Conservation (phyloP, 768 basidiomycete species). For the Suillus alpinus region DNA sequence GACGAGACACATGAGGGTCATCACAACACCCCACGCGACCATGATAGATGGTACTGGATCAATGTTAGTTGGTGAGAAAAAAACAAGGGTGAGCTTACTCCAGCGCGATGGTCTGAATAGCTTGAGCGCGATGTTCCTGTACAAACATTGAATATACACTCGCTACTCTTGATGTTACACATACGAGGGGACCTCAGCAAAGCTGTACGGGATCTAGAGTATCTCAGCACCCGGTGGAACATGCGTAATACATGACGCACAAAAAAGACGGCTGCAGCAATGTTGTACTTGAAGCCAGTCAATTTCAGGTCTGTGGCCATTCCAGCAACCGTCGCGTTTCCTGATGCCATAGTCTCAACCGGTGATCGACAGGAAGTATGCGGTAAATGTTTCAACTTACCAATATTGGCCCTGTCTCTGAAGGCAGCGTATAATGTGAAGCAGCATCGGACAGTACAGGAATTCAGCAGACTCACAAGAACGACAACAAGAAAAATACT, state of each 20-base stretch:
- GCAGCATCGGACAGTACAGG: neutral
- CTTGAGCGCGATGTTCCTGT: constrained; percentile 37
- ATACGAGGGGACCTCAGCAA: constrained; percentile 38
- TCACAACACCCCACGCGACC: constrained; percentile 39
- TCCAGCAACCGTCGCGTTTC: constrained; percentile 44
- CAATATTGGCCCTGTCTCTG: constrained; percentile 45
- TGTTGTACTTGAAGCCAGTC: constrained; percentile 34
- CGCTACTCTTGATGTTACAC: constrained; percentile 7
- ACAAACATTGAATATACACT: constrained; percentile 2
- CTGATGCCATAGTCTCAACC: constrained; percentile 13
- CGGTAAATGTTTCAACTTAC: constrained; percentile 19
- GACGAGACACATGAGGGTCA: constrained; percentile 37
- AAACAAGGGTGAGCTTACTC: constrained; percentile 21
- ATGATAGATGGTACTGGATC: constrained; percentile 38
- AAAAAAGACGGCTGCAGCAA: constrained; percentile 39
- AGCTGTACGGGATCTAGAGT: constrained; percentile 33
- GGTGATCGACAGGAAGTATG: neutral
- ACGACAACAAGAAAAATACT: constrained; percentile 43
- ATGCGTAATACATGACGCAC: constrained; percentile 10
- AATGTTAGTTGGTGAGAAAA: constrained; percentile 12
- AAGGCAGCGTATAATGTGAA: neutral
- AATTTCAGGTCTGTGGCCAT: constrained; percentile 38
- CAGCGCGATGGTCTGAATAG: constrained; percentile 34
- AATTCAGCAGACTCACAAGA: constrained; percentile 34
- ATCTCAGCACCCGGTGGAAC: neutral